A percentile compares a stretch with the other conserved stretches of the same genome.
phyloP scores from a whole-genome alignment of 192 early-diverging fungal species.

The Chytriomyces confervae region DNA sequence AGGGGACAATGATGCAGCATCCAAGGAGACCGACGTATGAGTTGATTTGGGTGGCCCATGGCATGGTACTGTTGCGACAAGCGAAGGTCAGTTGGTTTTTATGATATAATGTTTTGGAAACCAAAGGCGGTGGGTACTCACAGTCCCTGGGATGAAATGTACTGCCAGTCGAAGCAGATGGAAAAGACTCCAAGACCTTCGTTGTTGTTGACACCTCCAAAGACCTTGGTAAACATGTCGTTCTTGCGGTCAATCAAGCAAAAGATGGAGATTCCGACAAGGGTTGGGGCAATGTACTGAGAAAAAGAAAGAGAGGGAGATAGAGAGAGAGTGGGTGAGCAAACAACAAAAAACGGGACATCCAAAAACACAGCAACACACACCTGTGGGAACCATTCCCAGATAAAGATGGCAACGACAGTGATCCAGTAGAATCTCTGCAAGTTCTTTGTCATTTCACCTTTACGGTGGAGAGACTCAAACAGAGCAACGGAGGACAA shows the following conservation, averaged over 20 bases:
- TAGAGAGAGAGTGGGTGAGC: too few relatives aligned
- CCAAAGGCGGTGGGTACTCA: conserved; percentile 64
- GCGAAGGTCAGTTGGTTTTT: too few relatives aligned
- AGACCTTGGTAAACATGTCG: conserved; percentile 1
- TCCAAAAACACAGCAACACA: background rate
- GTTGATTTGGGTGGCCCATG: conserved; percentile 62
- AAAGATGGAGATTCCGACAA: conserved; percentile 15
- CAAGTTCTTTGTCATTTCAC: conserved; percentile 47
- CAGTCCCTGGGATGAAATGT: conserved; percentile 63
- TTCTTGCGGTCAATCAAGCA: background rate
- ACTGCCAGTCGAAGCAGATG: conserved; percentile 29
- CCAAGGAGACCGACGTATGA: conserved; percentile 72
- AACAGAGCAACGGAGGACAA: conserved; percentile 72
- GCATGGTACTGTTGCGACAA: conserved; percentile 19
- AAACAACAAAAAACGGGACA: too few relatives aligned
- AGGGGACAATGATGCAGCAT: conserved; percentile 74
- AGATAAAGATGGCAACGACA: conserved; percentile 55
- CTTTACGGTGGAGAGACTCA: too few relatives aligned
- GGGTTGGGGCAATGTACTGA: conserved; percentile 44
- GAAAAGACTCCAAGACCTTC: conserved; percentile 23
- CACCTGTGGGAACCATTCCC: conserved; percentile 54
- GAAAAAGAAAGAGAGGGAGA: too few relatives aligned
- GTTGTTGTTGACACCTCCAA: conserved; percentile 33
- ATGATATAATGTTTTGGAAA: too few relatives aligned
- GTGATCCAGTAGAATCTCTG: conserved; percentile 56